Evolutionary conservation across 2,329 filamentous ascomycete species (phyloP), one percentile per base, ranked within the genome.

Genomic region (Fusarium nanum): DNA sequence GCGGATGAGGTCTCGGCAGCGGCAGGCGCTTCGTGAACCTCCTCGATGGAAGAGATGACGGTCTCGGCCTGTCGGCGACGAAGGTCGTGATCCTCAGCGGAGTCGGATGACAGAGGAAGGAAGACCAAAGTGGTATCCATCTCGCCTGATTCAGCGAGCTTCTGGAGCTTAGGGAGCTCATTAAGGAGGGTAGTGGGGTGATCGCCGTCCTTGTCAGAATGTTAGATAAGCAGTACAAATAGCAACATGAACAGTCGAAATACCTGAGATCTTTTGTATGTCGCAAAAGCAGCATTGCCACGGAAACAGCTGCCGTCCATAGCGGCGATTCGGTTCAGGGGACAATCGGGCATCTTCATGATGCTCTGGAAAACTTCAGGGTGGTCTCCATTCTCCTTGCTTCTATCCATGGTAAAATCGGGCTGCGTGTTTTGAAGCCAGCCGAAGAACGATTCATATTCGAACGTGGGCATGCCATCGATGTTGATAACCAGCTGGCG

Each of bases 401-500:
- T 80, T 49, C 84, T 84, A 34, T 78, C 75, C 61, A 85, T 83
- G 9, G 80, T 82, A 63, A 90, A 90, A 3, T 85, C 80, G 13
- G 84, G 83, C 55, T 73, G 68, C 30, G 69, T 72, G 27, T 81
- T 76, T 23, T 81, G 73, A 14, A 74, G 72, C 28, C 78, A 76
- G 53, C 84, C 78, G 10, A 83, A 80, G n/a, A 82, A 78, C 59
- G 68, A 55, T 83, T 80, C 54, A 83, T 80, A 71, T 48, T 85
- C 83, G 44, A 82, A 75, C 18, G 80, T 71, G 20, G 82, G 84
- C 78, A 86, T 81, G 73, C 89, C 87, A 75, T 90, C 85, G 53
- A 91, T 80, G 71, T 88, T 78, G 54, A 91, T 79, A 27, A 92
- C 79, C 41, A 92, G 83, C 78, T 92, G 89, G 55, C 79, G 81